Evolutionary conservation across 768 basidiomycete species (phyloP), one percentile per base, ranked within the genome.

Genomic region (Udeniomyces megalosporus): DNA sequence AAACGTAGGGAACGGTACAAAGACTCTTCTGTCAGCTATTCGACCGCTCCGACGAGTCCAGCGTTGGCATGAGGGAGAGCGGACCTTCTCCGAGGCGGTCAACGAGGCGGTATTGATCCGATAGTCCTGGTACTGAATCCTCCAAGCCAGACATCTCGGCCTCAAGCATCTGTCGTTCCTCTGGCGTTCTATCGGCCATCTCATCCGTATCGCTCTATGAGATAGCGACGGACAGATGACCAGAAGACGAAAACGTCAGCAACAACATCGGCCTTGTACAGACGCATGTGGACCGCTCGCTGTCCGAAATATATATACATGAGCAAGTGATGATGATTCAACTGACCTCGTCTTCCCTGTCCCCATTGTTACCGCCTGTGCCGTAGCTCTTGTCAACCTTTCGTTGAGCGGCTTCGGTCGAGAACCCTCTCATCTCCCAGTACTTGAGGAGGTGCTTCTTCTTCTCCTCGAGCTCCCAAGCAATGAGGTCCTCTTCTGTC

Each of bases 81-180:
- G 54, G 55, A 78, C 78, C 78, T 58, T 92, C 96, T 15, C 95
- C 95, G 0, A 99, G 80, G 0, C 92, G 81, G 75, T 96, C 93
- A 38, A 96, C 72, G 38, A 97, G 77, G 54, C 76, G 79, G 77
- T 93, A 97, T 66, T 85, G 78, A 2, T 76, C 70, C 4, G 74
- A 70, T 58, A 93, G 77, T n/a, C 78, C 73, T 0, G 86, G 85
- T 4, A 93, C 82, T 20, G 80, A 78, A 0, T 75, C 71, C 65
- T 82, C 75, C 29, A 96, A 79, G 64, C 86, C 81, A 0, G 74
- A 70, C 47, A 97, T 90, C 74, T 99, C 93, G 45, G 77, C 75
- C 49, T 79, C 75, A 57, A 96, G 86, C 66, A 85, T 85, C 2
- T 77, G 75, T 62, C 80, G 83, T 67, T 95, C 91, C 47, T 85